Evolutionary conservation across 495 filamentous ascomycete genomes (phyloP).

Genomic region (Penicillium robsamsonii): DNA sequence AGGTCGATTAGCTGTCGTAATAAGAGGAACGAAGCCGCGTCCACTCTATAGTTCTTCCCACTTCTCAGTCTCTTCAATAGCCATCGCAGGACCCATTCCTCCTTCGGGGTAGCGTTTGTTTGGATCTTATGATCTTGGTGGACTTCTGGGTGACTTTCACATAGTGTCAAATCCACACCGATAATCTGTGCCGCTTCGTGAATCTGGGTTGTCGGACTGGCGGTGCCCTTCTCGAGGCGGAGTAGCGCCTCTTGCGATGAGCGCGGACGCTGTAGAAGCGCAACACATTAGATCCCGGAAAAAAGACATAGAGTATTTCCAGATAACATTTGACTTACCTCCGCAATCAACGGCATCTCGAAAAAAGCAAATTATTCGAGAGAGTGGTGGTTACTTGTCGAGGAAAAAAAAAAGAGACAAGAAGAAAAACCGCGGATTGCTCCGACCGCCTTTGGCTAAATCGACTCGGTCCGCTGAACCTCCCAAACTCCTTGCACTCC

Average conservation of each 20-base stretch:
- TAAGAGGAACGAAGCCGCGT: constrained; percentile 49
- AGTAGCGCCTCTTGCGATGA: constrained; percentile 52
- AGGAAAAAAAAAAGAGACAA: constrained; percentile 21
- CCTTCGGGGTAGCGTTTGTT: constrained; percentile 43
- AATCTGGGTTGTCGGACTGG: constrained; percentile 39
- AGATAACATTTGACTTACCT: constrained; percentile 31
- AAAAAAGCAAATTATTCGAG: constrained; percentile 19
- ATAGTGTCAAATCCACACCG: constrained; percentile 41
- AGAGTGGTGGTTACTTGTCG: constrained; percentile 12
- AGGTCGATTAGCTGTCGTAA: constrained; percentile 46
- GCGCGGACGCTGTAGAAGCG: constrained; percentile 35
- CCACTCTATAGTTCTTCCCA: constrained; percentile 42
- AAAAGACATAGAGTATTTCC: neutral
- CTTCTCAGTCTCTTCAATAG: constrained; percentile 59
- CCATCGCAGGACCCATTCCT: constrained; percentile 69
- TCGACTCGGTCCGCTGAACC: constrained; percentile 29
- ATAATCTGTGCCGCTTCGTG: constrained; percentile 50
- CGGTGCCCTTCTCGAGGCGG: constrained; percentile 50
- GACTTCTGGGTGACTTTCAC: constrained; percentile 35
- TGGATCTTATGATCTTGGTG: constrained; percentile 28
- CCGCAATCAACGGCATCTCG: constrained; percentile 43
- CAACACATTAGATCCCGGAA: constrained; percentile 15
- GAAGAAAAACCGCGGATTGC: constrained; percentile 32
- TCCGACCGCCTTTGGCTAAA: constrained; percentile 46
- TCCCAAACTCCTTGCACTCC: constrained; percentile 35